phyloP scores from a whole-genome alignment of 441 rosid genomes.

The Melastoma candidum region DNA sequence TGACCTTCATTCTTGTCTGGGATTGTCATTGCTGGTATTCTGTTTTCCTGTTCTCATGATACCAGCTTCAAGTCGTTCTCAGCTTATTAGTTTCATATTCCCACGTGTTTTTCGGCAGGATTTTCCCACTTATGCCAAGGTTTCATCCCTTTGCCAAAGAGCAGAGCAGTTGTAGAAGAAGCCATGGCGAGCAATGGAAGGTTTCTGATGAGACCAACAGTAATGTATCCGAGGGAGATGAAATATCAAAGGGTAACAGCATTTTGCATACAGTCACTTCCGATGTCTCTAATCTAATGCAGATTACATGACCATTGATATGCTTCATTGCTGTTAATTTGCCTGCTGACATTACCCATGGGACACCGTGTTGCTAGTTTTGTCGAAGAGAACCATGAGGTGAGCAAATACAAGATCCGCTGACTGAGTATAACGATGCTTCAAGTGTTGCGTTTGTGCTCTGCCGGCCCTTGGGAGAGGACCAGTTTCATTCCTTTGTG shows the following conservation, averaged over 20 bases:
- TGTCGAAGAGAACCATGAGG: slow-evolving; percentile 68
- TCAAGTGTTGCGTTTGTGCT: not conserved
- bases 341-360: slow-evolving; percentile 60
- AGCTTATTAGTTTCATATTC: too few relatives aligned
- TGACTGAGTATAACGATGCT: not conserved
- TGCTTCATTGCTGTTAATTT: slow-evolving; percentile 37
- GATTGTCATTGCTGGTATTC: too few relatives aligned
- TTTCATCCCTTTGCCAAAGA: too few relatives aligned
- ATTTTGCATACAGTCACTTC: not conserved
- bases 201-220: too few relatives aligned
- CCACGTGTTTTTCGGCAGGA: too few relatives aligned
- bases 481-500: not conserved
- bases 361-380: slow-evolving; percentile 49
- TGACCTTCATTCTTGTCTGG: too few relatives aligned
- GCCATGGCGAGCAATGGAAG: too few relatives aligned
- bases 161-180: too few relatives aligned
- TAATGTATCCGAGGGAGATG: slow-evolving; percentile 19
- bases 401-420: slow-evolving; percentile 13
- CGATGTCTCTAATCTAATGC: not conserved
- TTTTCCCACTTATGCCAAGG: too few relatives aligned
- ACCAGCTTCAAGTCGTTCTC: too few relatives aligned
- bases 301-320: slow-evolving; percentile 4
- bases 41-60: too few relatives aligned
- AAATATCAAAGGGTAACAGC: slow-evolving; percentile 30
- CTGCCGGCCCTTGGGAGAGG: not conserved